Percentiles rank a stretch among this genome's conserved stretches.
phyloP scores from a whole-genome alignment of 2,329 filamentous ascomycete species.

The Paraconiothyrium sp. region DNA sequence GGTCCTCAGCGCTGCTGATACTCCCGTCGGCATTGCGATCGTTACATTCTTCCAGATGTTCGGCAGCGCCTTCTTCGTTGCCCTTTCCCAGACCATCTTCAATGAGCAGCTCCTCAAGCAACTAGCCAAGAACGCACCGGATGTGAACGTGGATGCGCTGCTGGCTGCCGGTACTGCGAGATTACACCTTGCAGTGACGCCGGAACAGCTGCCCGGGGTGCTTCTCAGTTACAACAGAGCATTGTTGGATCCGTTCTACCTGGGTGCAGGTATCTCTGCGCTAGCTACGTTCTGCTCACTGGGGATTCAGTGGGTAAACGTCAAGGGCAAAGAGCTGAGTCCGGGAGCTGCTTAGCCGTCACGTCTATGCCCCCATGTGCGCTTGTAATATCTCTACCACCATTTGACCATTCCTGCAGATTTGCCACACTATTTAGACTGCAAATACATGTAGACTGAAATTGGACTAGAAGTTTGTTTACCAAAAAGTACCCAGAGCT shows the following conservation, averaged over 20 bases:
- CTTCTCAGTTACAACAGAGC: slow-evolving; percentile 69
- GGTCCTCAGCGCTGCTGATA: slow-evolving; percentile 46
- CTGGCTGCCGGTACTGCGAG: slow-evolving; percentile 62
- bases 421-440: background rate
- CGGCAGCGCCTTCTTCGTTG: slow-evolving; percentile 71
- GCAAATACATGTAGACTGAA: background rate
- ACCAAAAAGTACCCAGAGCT: no score
- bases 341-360: slow-evolving; percentile 10
- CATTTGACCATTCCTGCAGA: background rate
- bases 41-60: slow-evolving; percentile 68
- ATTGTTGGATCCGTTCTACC: slow-evolving; percentile 65
- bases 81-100: slow-evolving; percentile 72
- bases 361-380: background rate
- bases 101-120: slow-evolving; percentile 67
- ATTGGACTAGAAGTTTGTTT: no score
- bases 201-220: slow-evolving; percentile 61
- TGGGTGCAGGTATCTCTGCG: slow-evolving; percentile 53
- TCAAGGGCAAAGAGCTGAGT: slow-evolving; percentile 46
- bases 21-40: slow-evolving; percentile 52
- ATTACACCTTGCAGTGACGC: slow-evolving; percentile 61
- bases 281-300: slow-evolving; percentile 59
- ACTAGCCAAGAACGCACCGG: slow-evolving; percentile 53
- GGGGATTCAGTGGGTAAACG: slow-evolving; percentile 69
- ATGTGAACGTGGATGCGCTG: slow-evolving; percentile 50
- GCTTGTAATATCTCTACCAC: background rate